Percentiles rank a stretch among this genome's conserved stretches.
These are phyloP conservation scores for Zoysia matrella DNA, from an alignment of 202 grass and related monocot species.

Conservation along the genomic window DNA sequence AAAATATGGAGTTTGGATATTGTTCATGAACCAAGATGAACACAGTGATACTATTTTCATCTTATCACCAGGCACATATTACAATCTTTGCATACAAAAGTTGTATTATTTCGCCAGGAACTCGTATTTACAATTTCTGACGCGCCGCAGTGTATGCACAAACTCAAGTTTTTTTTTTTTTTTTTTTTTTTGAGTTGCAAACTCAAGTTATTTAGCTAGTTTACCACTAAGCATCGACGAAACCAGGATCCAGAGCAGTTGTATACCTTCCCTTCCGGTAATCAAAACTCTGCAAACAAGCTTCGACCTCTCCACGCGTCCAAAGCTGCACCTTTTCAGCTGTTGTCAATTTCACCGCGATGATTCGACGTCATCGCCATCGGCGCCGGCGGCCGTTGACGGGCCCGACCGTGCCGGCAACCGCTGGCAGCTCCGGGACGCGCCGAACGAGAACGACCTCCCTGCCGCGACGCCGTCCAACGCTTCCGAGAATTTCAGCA, in stretches of 20 bases:
- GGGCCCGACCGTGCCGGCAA: slow-evolving; percentile 24
- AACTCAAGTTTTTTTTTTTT: slow-evolving; percentile 28
- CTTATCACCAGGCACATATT: background rate
- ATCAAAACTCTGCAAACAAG: slow-evolving; percentile 26
- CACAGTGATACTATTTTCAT: background rate
- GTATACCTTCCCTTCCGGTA: slow-evolving; percentile 22
- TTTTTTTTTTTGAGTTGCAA: too few species aligned
- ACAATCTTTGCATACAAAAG: slow-evolving; percentile 2
- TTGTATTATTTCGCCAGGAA: slow-evolving; percentile 27
- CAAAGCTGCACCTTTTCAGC: background rate
- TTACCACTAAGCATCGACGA: background rate
- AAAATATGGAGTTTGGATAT: background rate
- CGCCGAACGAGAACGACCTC: slow-evolving; percentile 36
- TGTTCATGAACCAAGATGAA: background rate
- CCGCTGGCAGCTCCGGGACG: background rate
- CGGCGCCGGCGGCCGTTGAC: background rate
- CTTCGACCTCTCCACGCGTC: background rate
- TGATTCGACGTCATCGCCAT: slow-evolving; percentile 30
- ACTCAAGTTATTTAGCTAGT: background rate
- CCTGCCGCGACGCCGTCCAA: background rate
- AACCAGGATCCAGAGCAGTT: background rate
- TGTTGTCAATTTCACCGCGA: background rate
- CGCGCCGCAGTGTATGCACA: slow-evolving; percentile 24
- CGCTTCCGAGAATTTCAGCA: slow-evolving; percentile 30
- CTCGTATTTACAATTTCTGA: slow-evolving; percentile 59